Conservation (phyloP, 169 alveolate genomes). For the Neospora caninum region DNA sequence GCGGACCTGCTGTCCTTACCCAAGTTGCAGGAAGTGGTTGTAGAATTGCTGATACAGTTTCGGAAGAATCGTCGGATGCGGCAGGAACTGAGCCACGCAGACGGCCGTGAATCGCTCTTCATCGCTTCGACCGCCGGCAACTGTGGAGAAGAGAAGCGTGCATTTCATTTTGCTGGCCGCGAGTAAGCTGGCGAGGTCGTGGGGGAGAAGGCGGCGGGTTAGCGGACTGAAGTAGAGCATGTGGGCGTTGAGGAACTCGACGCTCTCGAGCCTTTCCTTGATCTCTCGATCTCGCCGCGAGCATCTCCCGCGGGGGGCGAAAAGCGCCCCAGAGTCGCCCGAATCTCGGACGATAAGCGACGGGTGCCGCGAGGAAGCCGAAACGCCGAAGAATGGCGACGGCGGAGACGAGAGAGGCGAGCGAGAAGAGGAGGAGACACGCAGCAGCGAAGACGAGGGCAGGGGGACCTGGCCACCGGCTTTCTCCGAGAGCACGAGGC, state of each 20-base stretch:
- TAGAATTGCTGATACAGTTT: constrained; percentile 40
- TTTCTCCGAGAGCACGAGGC: background rate
- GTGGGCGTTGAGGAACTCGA: background rate
- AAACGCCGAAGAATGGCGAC: background rate
- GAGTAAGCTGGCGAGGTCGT: background rate
- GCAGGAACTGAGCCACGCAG: constrained; percentile 14
- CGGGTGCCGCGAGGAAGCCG: background rate
- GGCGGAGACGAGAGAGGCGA: background rate
- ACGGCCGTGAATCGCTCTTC: background rate
- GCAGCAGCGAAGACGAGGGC: background rate
- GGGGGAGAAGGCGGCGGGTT: constrained; percentile 30
- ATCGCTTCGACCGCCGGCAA: background rate
- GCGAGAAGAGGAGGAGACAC: background rate
- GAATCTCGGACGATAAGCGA: background rate
- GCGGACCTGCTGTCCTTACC: background rate
- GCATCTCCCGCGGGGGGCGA: background rate
- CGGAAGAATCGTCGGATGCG: constrained; percentile 17
- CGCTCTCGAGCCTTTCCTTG: background rate
- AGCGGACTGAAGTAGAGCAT: constrained; percentile 25
- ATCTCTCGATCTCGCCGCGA: no score
- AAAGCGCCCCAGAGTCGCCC: background rate
- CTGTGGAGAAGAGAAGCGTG: constrained; percentile 21
- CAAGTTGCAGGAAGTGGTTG: constrained; percentile 43
- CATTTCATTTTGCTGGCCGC: background rate
- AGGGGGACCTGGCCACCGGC: background rate